phyloP scores from a whole-genome alignment of 106 monocot genomes.

The Acorus calamus region DNA sequence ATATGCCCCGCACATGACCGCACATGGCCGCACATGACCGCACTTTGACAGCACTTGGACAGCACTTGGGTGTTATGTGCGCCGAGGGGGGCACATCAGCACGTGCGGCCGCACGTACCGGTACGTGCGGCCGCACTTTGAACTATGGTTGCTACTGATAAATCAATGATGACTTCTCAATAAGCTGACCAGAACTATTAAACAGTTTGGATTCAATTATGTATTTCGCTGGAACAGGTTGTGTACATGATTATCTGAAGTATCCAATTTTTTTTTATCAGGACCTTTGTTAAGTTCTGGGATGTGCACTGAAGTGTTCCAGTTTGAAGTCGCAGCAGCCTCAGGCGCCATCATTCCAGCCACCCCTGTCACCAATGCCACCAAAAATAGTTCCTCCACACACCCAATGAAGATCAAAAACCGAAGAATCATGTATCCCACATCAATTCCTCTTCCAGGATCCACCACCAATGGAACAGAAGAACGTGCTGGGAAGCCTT shows the following conservation, averaged over 20 bases:
- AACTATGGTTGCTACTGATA: too few species aligned
- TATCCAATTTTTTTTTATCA: constrained; percentile 21
- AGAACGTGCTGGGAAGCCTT: constrained; percentile 15
- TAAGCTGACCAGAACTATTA: too few species aligned
- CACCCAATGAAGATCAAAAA: constrained; percentile 26
- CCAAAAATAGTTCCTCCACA: constrained; percentile 17
- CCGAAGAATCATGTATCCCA: constrained; percentile 47
- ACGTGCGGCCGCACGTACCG: too few species aligned
- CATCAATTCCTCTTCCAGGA: constrained; percentile 41
- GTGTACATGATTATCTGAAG: background rate
- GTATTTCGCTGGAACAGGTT: background rate
- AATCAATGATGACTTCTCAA: too few species aligned
- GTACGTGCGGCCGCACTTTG: too few species aligned
- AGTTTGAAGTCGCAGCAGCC: constrained; percentile 56
- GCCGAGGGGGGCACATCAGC: too few species aligned
- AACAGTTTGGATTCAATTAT: too few species aligned
- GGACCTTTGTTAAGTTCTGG: constrained; percentile 84
- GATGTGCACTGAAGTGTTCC: constrained; percentile 93
- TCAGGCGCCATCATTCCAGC: constrained; percentile 50
- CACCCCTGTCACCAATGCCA: constrained; percentile 23
- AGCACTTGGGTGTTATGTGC: too few species aligned
- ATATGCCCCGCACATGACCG: too few species aligned
- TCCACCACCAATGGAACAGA: constrained; percentile 32
- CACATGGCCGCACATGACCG: too few species aligned
- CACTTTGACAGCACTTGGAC: too few species aligned